Evolutionary conservation across 345 rosid species (phyloP).

Genomic region (Aquilaria malaccensis): DNA sequence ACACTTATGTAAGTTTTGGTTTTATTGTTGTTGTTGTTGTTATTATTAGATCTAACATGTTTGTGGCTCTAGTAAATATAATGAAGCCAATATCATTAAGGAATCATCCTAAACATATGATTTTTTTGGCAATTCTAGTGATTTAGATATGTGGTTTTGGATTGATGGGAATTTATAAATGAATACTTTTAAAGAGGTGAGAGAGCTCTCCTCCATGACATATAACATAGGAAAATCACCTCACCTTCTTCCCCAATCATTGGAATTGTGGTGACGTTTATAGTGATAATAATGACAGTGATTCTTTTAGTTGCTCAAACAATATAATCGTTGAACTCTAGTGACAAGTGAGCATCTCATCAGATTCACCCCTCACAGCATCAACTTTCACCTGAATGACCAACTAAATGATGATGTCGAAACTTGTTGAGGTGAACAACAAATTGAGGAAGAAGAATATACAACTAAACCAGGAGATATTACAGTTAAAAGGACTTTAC

Average conservation of each 20-base stretch:
- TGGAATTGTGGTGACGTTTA: background rate
- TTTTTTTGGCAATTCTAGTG: conserved; percentile 32
- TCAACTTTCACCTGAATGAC: conserved; percentile 30
- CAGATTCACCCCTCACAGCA: conserved; percentile 54
- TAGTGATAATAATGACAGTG: conserved; percentile 22
- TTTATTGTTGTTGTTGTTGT: background rate
- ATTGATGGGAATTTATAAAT: conserved; percentile 92
- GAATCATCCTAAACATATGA: background rate
- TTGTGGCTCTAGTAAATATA: background rate
- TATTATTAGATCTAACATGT: background rate
- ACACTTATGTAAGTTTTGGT: conserved; percentile 65
- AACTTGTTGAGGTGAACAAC: conserved; percentile 77
- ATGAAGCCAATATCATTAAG: background rate
- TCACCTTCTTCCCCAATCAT: conserved; percentile 18
- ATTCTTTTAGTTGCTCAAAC: conserved; percentile 20
- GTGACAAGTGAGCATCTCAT: conserved; percentile 70
- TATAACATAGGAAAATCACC: conserved; percentile 75
- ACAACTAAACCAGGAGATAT: conserved; percentile 58
- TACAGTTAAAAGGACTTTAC: conserved; percentile 59
- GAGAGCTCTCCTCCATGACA: conserved; percentile 65
- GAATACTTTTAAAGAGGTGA: conserved; percentile 76
- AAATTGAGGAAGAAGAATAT: conserved; percentile 62
- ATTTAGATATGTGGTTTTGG: conserved; percentile 85
- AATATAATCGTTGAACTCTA: conserved; percentile 57
- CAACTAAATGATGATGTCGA: conserved; percentile 63